phyloP scores from a whole-genome alignment of 1,139 yeast species.

The Yamadazyma siamensis region DNA sequence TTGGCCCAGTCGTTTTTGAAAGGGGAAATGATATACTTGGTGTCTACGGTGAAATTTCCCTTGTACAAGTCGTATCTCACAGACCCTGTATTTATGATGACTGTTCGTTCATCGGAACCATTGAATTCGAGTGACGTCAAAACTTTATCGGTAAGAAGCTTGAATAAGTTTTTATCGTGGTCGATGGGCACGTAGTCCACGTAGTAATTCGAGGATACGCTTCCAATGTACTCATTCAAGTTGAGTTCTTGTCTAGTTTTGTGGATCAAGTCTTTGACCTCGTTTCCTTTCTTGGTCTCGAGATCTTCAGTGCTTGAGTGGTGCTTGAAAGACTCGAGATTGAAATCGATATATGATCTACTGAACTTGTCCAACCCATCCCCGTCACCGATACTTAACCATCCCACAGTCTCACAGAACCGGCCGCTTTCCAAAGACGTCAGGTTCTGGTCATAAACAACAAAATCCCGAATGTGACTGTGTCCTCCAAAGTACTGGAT shows the following conservation, averaged over 20 bases:
- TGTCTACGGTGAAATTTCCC: slow-evolving; percentile 80
- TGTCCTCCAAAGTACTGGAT: slow-evolving; percentile 95
- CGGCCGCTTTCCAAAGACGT: slow-evolving; percentile 88
- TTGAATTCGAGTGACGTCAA: slow-evolving; percentile 48
- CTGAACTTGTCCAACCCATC: slow-evolving; percentile 24
- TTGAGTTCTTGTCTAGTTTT: slow-evolving; percentile 46
- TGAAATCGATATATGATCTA: slow-evolving; percentile 80
- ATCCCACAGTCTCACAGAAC: slow-evolving; percentile 90
- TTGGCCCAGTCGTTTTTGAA: slow-evolving; percentile 77
- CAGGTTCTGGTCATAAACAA: slow-evolving; percentile 60
- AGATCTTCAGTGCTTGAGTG: slow-evolving; percentile 42
- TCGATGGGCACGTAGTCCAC: slow-evolving; percentile 68
- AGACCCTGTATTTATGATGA: slow-evolving; percentile 83
- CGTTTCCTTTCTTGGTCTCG: slow-evolving; percentile 51
- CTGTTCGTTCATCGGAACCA: slow-evolving; percentile 43
- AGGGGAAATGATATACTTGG: slow-evolving; percentile 83
- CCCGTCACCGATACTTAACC: slow-evolving; percentile 55
- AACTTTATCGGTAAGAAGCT: slow-evolving; percentile 56
- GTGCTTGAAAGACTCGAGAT: slow-evolving; percentile 59
- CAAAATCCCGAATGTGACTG: slow-evolving; percentile 86
- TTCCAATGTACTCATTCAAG: slow-evolving; percentile 58
- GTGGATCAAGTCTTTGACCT: slow-evolving; percentile 44
- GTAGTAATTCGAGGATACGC: slow-evolving; percentile 60
- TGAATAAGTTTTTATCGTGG: slow-evolving; percentile 57
- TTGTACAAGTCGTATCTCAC: slow-evolving; percentile 83